Base-by-base conservation (phyloP, 1,284 basidiomycete genomes). In the Leccinum huronense region DNA sequence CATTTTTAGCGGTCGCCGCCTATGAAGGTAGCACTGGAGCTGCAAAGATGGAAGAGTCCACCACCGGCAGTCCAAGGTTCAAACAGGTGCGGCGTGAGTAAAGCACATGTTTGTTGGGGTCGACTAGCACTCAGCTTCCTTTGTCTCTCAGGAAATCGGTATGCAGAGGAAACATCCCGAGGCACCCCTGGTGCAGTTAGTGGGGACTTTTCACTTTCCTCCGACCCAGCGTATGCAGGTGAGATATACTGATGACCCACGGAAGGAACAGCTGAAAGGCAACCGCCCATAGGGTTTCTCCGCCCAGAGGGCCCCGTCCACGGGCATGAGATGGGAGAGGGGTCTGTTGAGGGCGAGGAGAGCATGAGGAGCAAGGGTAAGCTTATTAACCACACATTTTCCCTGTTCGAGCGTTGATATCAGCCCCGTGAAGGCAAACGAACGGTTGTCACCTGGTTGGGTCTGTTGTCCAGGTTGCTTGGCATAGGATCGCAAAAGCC, bases 341-440 rank as follows among this genome's bases (percentile, higher is more conserved):
- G 10, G 3, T 16, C 11, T 55, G 8, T 16, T 16, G 11, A 36
- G 31, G n/a, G 11, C 0, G 42, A 48, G 13, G n/a, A 34, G 45
- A 23, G 30, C 13, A 1, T 13, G 5, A 38, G 16, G n/a, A 4
- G 16, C 23, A 53, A 59, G 57, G 56, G 56, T 60, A 33, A 51
- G 36, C n/a, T 23, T 23, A 2, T n/a, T 2, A 8, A 27, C 13
- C 13, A 5, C 10, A n/a, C n/a, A 3, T 11, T 11, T 63, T 2
- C 16, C 27, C 5, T 19, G 16, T 63, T 33, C 30, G 7, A 13
- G 9, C 11, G 6, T n/a, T 55, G 10, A 60, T 16, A 60, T 5
- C 5, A 30, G 10, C 16, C 27, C 13, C 11, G 6, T 40, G 31
- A 56, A 62, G 64, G 59, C 3, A 65, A 65, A 30, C 57, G 8